Evolutionary conservation across 805 yeast species (phyloP).

Genomic region (Candida qinlingensis): DNA sequence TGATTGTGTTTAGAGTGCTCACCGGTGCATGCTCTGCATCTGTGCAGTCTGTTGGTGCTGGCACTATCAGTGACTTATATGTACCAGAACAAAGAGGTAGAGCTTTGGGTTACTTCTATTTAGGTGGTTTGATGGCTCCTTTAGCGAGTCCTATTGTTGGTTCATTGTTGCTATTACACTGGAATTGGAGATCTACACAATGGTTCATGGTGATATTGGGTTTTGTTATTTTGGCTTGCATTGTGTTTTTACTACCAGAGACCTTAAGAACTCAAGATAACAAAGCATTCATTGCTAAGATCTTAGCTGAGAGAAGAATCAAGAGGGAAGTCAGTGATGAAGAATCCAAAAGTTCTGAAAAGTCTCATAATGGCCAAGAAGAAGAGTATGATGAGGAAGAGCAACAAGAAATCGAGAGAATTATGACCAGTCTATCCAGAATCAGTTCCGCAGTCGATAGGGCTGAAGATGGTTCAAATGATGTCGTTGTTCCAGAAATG

Average conservation of each 20-base stretch:
- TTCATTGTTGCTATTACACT: slow-evolving; percentile 60
- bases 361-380: neutral
- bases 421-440: slow-evolving; percentile 18
- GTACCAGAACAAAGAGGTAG: slow-evolving; percentile 63
- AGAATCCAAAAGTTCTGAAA: neutral
- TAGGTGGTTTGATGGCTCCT: slow-evolving; percentile 81
- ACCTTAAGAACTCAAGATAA: slow-evolving; percentile 58
- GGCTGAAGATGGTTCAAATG: slow-evolving; percentile 16
- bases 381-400: neutral
- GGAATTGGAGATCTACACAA: slow-evolving; percentile 89
- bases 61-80: slow-evolving; percentile 73
- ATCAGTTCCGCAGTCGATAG: slow-evolving; percentile 8
- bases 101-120: slow-evolving; percentile 74
- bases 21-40: slow-evolving; percentile 81
- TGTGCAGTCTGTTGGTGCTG: slow-evolving; percentile 88
- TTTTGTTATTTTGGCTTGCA: slow-evolving; percentile 43
- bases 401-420: slow-evolving; percentile 11
- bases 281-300: slow-evolving; percentile 41
- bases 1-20: slow-evolving; percentile 65
- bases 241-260: slow-evolving; percentile 65
- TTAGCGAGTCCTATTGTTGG: slow-evolving; percentile 75
- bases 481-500: slow-evolving; percentile 21
- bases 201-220: slow-evolving; percentile 74
- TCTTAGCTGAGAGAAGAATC: slow-evolving; percentile 35
- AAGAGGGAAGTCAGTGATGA: slow-evolving; percentile 3